phyloP scores from a whole-genome alignment of 177 flowering plant genomes.

The Telopea speciosissima region DNA sequence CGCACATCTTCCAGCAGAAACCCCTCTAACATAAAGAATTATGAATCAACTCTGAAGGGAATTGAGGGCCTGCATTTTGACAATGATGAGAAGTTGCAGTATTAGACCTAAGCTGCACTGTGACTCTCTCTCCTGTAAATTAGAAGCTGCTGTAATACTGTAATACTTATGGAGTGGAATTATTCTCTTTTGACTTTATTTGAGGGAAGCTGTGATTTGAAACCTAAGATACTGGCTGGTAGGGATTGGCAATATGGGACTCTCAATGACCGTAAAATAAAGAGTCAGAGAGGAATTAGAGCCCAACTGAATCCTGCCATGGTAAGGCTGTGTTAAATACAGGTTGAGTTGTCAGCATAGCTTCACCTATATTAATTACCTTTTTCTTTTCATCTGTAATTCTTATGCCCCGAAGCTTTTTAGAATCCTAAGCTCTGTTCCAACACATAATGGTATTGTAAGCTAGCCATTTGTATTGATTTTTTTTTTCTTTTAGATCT shows the following conservation, averaged over 20 bases:
- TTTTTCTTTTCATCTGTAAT: background rate
- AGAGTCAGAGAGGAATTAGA: conserved; percentile 2
- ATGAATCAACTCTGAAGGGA: conserved; percentile 66
- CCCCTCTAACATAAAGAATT: conserved; percentile 41
- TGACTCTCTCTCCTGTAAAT: conserved; percentile 29
- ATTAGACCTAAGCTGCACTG: conserved; percentile 20
- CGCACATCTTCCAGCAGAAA: conserved; percentile 52
- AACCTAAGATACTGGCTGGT: conserved; percentile 9
- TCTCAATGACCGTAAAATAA: conserved; percentile 4
- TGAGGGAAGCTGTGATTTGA: conserved; percentile 18
- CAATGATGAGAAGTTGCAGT: conserved; percentile 50
- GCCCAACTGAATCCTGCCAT: conserved; percentile 5
- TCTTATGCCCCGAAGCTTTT: background rate
- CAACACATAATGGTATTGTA: conserved; percentile 1
- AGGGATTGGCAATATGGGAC: conserved; percentile 11
- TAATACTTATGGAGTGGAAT: conserved; percentile 16
- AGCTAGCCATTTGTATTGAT: conserved; percentile 1
- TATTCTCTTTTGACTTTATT: conserved; percentile 12
- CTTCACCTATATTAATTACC: background rate
- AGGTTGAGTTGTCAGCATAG: conserved; percentile 6
- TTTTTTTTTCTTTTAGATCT: background rate
- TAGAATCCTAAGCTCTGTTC: conserved; percentile 9
- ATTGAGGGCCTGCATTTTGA: conserved; percentile 60
- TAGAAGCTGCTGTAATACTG: conserved; percentile 16
- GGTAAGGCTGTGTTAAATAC: conserved; percentile 11